Evolutionary conservation across 2,329 filamentous ascomycete species (phyloP), one percentile per base, ranked within the genome.

Genomic region (Botryotinia calthae): DNA sequence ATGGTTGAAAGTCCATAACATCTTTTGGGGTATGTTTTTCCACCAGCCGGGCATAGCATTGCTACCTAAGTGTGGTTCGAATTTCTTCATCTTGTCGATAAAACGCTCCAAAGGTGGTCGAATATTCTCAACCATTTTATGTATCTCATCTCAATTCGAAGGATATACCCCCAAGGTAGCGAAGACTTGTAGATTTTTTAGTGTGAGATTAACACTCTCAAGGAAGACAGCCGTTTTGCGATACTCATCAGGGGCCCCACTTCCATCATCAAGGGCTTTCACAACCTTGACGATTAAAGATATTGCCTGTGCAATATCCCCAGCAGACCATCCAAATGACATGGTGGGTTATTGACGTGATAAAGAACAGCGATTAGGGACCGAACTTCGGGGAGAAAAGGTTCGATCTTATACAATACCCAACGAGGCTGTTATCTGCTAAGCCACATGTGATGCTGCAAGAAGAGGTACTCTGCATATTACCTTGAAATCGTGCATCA

Each of bases 241-340:
- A 34, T 66, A 71, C 37, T 71, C 54, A 9, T 20, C 18, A 12
- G 69, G 31, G 20, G 72, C 68, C 0, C 73, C 72, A 8, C 48
- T 46, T 28, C n/a, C 63, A 34, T 62, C 62, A 51, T 72, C 64
- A 12, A 75, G 68, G 9, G 72, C 72, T 46, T 73, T 68, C 3
- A 44, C 18, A 22, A 69, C 28, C 58, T 73, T 70, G 16, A 71
- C n/a, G 10, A 73, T 67, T 5, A 68, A 14, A n/a, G 58, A 40
- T 37, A 73, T 59, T 18, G 72, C 72, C 31, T 73, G 37, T 12
- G 69, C 68, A 48, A 73, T 72, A 68, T 73, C 68, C 20, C 72
- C 68, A 28, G 72, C 72, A 10, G 73, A 74, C 72, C 73, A 74
- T 14, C 72, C 73, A 51, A 74, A 74, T 4, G 73, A 73, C 73